These are phyloP conservation scores for Kluyveromyces siamensis DNA, from an alignment of 805 yeast genomes.

Conservation along the genomic window DNA sequence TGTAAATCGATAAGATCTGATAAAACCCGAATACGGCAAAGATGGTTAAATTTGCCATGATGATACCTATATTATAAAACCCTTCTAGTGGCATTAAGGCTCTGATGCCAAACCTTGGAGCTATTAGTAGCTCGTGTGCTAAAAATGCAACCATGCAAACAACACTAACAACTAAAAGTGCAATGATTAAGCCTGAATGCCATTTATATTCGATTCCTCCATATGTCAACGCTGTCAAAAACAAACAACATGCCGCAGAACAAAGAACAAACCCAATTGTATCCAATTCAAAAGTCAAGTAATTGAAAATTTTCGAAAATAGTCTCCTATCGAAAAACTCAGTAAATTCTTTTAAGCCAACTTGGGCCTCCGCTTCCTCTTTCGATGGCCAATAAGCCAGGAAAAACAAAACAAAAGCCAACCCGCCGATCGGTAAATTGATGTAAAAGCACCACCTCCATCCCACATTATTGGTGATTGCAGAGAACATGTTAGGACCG, in stretches of 20 bases:
- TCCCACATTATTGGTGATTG: slow-evolving; percentile 45
- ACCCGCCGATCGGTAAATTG: slow-evolving; percentile 58
- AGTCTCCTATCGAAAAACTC: background rate
- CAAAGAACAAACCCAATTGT: slow-evolving; percentile 16
- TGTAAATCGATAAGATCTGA: slow-evolving; percentile 16
- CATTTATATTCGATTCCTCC: slow-evolving; percentile 55
- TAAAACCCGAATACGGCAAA: slow-evolving; percentile 14
- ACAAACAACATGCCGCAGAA: slow-evolving; percentile 15
- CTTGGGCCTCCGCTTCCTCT: too few relatives aligned
- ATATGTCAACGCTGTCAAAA: slow-evolving; percentile 18
- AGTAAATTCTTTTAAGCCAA: background rate
- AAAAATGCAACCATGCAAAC: slow-evolving; percentile 35
- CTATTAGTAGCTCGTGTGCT: slow-evolving; percentile 32
- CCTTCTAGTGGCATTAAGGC: slow-evolving; percentile 14
- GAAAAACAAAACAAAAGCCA: slow-evolving; percentile 14
- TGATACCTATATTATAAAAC: slow-evolving; percentile 9
- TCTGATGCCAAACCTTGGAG: background rate
- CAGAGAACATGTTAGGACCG: slow-evolving; percentile 65
- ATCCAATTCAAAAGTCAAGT: slow-evolving; percentile 13
- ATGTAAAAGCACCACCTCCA: slow-evolving; percentile 77
- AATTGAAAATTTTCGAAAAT: background rate
- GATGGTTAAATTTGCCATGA: slow-evolving; percentile 12
- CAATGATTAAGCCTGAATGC: slow-evolving; percentile 38
- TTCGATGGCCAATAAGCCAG: slow-evolving; percentile 11
- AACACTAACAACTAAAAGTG: slow-evolving; percentile 37